Evolutionary conservation across 169 alveolate species (phyloP), one percentile per base, ranked within the genome.

Genomic region (Plasmodium cynomolgi): DNA sequence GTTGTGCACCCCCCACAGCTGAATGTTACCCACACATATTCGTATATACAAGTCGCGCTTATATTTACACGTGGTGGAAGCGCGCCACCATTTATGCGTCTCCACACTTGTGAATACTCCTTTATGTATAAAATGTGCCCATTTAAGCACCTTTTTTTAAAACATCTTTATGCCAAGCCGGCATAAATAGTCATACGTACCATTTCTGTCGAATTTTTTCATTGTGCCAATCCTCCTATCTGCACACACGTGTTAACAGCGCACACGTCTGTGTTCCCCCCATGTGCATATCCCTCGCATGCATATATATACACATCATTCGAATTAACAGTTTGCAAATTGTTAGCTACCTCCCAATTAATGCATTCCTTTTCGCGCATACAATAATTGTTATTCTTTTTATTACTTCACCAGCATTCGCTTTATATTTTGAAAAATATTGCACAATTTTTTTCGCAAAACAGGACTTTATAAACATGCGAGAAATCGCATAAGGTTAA

Each of bases 321-420:
- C 77, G 77, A 68, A 68, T 68, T 68, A 68, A 68, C 37, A 68
- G 37, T 68, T 68, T 20, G 77, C 77, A 68, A 68, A 68, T 68
- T 68, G 41, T 68, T 68, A 68, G 13, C 37, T 68, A 68, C 77
- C 15, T 13, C 20, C 77, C 77, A 68, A 68, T 5, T 68, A 68
- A 9, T 68, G 37, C n/a, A 68, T 68, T 20, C 41, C 4, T 68
- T 44, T 68, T 68, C 39, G 7, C 17, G n/a, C 77, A 26, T 68
- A 29, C 77, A 26, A 8, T 68, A 68, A 68, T 23, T 68, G 77
- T 68, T 68, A 68, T 68, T 26, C 6, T 68, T n/a, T 68, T 68
- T 26, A 68, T 50, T 17, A 68, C 37, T 23, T 68, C 37, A 68
- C 37, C 31, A 68, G 77, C 39, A 68, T 26, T 23, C 3, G 77